phyloP scores from a whole-genome alignment of 2,329 filamentous ascomycete genomes.

The Exophiala phaeomuriformis region DNA sequence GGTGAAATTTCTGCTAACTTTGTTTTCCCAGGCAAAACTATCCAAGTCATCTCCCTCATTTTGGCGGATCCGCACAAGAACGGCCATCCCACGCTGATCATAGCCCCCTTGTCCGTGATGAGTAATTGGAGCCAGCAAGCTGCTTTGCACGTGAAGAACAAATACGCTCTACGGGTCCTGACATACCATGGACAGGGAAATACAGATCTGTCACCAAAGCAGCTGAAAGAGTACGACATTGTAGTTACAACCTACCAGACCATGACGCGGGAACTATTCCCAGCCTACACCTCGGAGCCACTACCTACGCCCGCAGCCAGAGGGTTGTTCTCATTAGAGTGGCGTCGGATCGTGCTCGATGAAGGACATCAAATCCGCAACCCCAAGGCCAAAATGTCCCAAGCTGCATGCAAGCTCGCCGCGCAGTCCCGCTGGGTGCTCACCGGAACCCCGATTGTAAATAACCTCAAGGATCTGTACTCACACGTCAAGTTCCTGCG shows the following conservation, averaged over 20 bases:
- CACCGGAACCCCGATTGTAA: slow-evolving; percentile 76
- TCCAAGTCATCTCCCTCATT: slow-evolving; percentile 76
- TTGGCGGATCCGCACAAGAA: slow-evolving; percentile 44
- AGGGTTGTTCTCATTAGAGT: slow-evolving; percentile 58
- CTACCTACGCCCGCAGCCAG: slow-evolving; percentile 37
- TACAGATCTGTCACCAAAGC: slow-evolving; percentile 47
- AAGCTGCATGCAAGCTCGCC: slow-evolving; percentile 59
- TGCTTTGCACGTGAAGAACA: slow-evolving; percentile 58
- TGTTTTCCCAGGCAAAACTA: slow-evolving; percentile 43
- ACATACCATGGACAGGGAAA: slow-evolving; percentile 64
- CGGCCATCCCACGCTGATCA: slow-evolving; percentile 57
- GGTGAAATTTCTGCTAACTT: neutral
- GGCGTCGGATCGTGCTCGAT: slow-evolving; percentile 73
- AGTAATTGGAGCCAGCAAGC: slow-evolving; percentile 85
- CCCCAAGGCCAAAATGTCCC: slow-evolving; percentile 61
- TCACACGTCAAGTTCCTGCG: slow-evolving; percentile 70
- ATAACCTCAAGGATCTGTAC: slow-evolving; percentile 72
- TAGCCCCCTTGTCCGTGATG: slow-evolving; percentile 79
- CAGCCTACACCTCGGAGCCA: slow-evolving; percentile 39
- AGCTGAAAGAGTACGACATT: slow-evolving; percentile 62
- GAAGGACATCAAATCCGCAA: slow-evolving; percentile 81
- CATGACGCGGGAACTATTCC: slow-evolving; percentile 58
- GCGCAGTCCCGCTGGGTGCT: slow-evolving; percentile 72
- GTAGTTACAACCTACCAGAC: slow-evolving; percentile 81
- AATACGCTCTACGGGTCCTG: slow-evolving; percentile 58